phyloP scores from a whole-genome alignment of 805 yeast species.

The Candida gorgasii region DNA sequence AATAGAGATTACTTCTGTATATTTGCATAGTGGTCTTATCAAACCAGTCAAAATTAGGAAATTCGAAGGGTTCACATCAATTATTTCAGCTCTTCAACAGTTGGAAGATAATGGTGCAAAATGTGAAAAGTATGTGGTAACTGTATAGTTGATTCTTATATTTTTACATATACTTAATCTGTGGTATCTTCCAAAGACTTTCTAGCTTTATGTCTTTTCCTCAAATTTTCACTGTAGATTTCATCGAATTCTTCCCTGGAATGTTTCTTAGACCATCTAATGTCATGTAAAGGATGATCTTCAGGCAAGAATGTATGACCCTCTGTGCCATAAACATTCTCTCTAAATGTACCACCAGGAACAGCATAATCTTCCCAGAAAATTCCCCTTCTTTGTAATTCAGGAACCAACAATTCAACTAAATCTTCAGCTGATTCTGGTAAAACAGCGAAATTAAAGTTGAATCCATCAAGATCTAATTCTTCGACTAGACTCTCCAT shows the following conservation, averaged over 20 bases:
- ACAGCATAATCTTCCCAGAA: conserved; percentile 39
- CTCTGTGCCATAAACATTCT: conserved; percentile 32
- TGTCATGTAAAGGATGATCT: conserved; percentile 22
- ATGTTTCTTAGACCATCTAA: conserved; percentile 27
- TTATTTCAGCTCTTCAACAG: conserved; percentile 36
- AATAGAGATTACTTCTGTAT: conserved; percentile 32
- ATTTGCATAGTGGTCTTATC: conserved; percentile 26
- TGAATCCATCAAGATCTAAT: conserved; percentile 46
- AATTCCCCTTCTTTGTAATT: conserved; percentile 34
- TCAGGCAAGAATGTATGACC: conserved; percentile 19
- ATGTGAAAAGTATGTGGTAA: conserved; percentile 39
- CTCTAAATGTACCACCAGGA: conserved; percentile 36
- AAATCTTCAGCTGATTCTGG: conserved; percentile 40
- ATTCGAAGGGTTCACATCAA: conserved; percentile 35
- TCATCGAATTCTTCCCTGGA: conserved; percentile 31
- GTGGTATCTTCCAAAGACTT: not conserved
- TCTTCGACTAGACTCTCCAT: conserved; percentile 39
- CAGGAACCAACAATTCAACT: conserved; percentile 38
- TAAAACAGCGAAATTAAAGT: conserved; percentile 36
- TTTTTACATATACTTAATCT: not conserved
- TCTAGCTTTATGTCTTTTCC: conserved; percentile 5
- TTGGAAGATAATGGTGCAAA: conserved; percentile 43
- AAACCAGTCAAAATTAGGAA: conserved; percentile 35
- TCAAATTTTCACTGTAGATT: conserved; percentile 6
- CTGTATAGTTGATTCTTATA: not conserved